Evolutionary conservation across 345 rosid genomes (phyloP), one percentile per base, ranked within the genome.

Genomic region (Lepidium africanum): DNA sequence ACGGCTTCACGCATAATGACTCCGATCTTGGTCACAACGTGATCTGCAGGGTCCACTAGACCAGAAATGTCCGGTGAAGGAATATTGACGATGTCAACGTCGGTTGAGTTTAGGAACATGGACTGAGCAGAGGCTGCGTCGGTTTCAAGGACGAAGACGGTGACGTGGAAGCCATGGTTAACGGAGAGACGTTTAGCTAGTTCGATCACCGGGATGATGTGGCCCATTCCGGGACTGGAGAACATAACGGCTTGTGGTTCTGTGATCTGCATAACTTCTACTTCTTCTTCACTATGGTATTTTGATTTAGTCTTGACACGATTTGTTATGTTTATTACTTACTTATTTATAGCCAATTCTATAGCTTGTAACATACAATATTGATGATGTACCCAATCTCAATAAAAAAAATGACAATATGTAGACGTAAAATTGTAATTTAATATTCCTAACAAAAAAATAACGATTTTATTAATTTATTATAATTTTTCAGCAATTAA

Each of bases 201-300:
- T 71, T 86, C 90, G 2, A 88, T 68, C 54, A 83, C 76, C 0
- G 91, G 93, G 76, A 83, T 84, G 3, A 85, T 72, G 73, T 87
- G 94, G 21, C 96, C 88, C 82, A 84, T 70, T 56, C 96, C 91
- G 9, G 89, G 94, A 62, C 93, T 85, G 3, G 91, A 80, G 5
- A 89, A 72, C 14, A 89, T 69, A 43, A 77, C 79, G 5, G 78
- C 77, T 42, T 79, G 87, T 55, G 75, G 79, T 67, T 76, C 81
- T 38, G 43, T 43, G 40, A 43, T 46, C 21, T 71, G 71, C 86
- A 81, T 83, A 30, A 65, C 49, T 62, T 1, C 40, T 63, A n/a
- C 39, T 50, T 21, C 33, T 55, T 64, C 12, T 63, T 45, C 16
- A 10, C 3, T 40, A 38, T 17, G 6, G 5, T 59, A 11, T 21